phyloP scores from a whole-genome alignment of 371 early-diverging fungal genomes.

The Chytridium lagenaria region DNA sequence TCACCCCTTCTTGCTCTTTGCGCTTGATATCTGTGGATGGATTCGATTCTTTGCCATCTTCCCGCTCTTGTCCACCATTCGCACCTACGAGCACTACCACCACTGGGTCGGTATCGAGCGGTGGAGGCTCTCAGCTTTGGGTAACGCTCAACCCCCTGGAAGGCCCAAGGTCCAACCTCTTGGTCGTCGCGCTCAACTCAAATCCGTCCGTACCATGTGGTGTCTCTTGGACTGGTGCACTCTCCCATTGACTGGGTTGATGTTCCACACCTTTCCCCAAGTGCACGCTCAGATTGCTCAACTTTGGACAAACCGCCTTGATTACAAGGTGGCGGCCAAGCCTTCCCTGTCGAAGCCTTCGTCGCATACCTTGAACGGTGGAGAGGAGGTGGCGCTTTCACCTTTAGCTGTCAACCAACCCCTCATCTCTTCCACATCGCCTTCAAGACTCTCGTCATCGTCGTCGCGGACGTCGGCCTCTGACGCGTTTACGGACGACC shows the following conservation, averaged over 20 bases:
- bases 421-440: too few species aligned
- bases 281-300: conserved; percentile 40
- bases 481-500: background rate
- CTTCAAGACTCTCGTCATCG: background rate
- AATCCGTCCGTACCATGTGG: conserved; percentile 30
- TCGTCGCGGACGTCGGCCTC: background rate
- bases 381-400: too few species aligned
- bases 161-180: conserved; percentile 46
- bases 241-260: conserved; percentile 47
- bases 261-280: conserved; percentile 44
- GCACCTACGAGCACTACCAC: conserved; percentile 59
- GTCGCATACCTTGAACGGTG: background rate
- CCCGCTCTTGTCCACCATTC: conserved; percentile 44
- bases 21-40: conserved; percentile 49
- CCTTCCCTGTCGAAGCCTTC: too few species aligned
- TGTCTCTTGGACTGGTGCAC: conserved; percentile 51
- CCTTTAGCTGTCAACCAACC: too few species aligned
- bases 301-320: conserved; percentile 43
- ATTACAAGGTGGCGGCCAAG: conserved; percentile 42
- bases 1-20: conserved; percentile 47
- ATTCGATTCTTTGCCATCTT: conserved; percentile 45
- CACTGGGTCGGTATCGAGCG: conserved; percentile 55
- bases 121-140: conserved; percentile 43
- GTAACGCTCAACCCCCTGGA: too few species aligned
- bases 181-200: conserved; percentile 48